These are phyloP conservation scores for Nemophila menziesii DNA, from an alignment of 257 asterid genomes.

Conservation along the genomic window DNA sequence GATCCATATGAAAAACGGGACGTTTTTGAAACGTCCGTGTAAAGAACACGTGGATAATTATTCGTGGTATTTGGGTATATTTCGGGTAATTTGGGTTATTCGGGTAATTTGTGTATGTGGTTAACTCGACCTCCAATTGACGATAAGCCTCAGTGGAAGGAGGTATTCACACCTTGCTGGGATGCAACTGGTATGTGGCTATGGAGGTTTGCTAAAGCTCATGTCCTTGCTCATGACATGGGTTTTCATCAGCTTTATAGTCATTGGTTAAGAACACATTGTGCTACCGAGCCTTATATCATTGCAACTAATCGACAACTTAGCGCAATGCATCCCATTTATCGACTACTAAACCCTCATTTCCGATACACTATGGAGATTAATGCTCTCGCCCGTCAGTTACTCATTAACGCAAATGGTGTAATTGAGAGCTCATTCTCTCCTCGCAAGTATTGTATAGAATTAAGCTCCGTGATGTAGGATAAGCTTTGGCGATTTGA, in stretches of 20 bases:
- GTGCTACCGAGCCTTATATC: neutral
- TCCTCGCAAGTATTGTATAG: neutral
- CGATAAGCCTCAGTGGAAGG: slow-evolving; percentile 43
- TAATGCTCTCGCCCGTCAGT: slow-evolving; percentile 2
- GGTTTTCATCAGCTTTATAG: slow-evolving; percentile 40
- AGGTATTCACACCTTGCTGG: slow-evolving; percentile 26
- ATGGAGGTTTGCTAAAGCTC: slow-evolving; percentile 56
- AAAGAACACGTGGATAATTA: too few relatives aligned
- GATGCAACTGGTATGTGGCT: slow-evolving; percentile 45
- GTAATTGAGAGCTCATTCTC: slow-evolving; percentile 2
- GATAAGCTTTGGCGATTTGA: slow-evolving; percentile 4
- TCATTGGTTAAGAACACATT: slow-evolving; percentile 3
- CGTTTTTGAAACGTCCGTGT: too few relatives aligned
- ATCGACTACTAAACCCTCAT: slow-evolving; percentile 12
- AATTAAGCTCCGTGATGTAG: slow-evolving; percentile 6
- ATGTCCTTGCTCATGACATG: slow-evolving; percentile 50
- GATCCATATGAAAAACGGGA: too few relatives aligned
- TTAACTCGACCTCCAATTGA: slow-evolving; percentile 37
- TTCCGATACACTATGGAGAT: slow-evolving; percentile 10
- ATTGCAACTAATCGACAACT: slow-evolving; percentile 8
- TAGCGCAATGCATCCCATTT: slow-evolving; percentile 12
- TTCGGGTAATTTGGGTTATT: too few relatives aligned
- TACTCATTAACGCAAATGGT: slow-evolving; percentile 3
- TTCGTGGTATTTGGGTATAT: too few relatives aligned
- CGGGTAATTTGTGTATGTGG: too few relatives aligned